Base-by-base conservation (phyloP, 768 basidiomycete species). In the Hirschioporus abietinus region DNA sequence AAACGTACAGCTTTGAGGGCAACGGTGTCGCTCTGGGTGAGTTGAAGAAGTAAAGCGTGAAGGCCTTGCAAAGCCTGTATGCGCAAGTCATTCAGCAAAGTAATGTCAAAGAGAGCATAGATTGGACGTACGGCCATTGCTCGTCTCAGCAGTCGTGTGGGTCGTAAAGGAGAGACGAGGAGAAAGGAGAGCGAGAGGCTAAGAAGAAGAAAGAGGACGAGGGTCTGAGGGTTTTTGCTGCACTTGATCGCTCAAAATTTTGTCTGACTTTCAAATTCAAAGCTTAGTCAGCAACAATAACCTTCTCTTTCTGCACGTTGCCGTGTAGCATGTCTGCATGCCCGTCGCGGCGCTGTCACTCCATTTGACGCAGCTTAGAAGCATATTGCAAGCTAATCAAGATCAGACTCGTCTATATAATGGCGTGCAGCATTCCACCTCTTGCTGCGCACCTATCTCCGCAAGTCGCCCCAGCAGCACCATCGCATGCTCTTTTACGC, bases 11-110 rank as follows among this genome's bases (percentile, higher is more conserved):
- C 85, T 81, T 97, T 96, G 76, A 98, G 86, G 73, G 88, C 83
- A 68, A 84, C 81, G 58, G 96, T 99, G 80, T 99, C 95, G 72
- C 92, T 92, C 52, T 90, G 88, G 65, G 89, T 89, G 25, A 91
- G 91, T 76, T 93, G 93, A 67, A 90, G 80, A 64, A 99, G 89
- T 68, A 97, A 86, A 78, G 84, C 83, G 79, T 96, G 93, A 69
- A 99, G 80, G 71, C 84, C 84, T 78, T 95, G 89, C 85, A 77
- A 87, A 95, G 77, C 77, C 83, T 35, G 87, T 83, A 90, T 93
- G 70, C 52, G 61, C 23, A 23, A 25, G 25, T 12, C 18, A 59
- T 65, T 61, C 35, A 34, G 12, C 17, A 36, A 36, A 63, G 42
- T 34, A 66, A 66, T 26, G 66, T 52, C 12, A 65, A 69, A 30